A percentile compares a stretch with the other conserved stretches of the same genome.
phyloP scores from a whole-genome alignment of 164 flowering plant species.

The Piper longum region DNA sequence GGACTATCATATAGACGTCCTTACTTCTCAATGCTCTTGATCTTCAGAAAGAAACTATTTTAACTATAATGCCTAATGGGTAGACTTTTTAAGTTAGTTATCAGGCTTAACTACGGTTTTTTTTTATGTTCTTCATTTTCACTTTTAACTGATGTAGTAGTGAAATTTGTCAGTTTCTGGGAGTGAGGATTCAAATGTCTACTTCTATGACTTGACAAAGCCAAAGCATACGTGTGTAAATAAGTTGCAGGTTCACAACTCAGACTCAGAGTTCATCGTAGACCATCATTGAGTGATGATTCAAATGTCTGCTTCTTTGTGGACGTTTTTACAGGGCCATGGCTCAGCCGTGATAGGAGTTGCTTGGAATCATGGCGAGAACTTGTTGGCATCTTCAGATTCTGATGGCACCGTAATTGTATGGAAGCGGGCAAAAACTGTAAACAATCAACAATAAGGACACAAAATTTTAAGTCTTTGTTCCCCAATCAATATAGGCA shows the following conservation, averaged over 20 bases:
- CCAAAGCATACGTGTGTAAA: slow-evolving; percentile 90
- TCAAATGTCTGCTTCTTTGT: neutral
- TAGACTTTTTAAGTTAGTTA: neutral
- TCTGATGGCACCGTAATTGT: slow-evolving; percentile 86
- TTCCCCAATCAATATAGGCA: too few species aligned
- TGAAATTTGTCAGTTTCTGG: slow-evolving; percentile 47
- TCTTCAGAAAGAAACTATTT: neutral
- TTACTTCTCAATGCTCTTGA: neutral
- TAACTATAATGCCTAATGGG: neutral
- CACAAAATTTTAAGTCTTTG: too few species aligned
- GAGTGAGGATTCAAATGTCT: slow-evolving; percentile 91
- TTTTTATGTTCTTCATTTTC: neutral
- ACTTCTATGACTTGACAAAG: slow-evolving; percentile 91
- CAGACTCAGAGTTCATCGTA: neutral
- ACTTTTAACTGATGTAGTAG: too few species aligned
- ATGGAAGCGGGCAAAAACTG: slow-evolving; percentile 83
- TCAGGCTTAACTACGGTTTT: neutral
- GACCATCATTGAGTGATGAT: neutral
- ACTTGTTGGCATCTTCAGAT: slow-evolving; percentile 93
- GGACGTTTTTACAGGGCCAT: slow-evolving; percentile 63
- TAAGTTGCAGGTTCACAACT: slow-evolving; percentile 68
- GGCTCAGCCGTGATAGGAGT: slow-evolving; percentile 59
- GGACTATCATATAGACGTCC: neutral
- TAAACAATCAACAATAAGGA: neutral
- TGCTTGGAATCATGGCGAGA: slow-evolving; percentile 98